phyloP scores from a whole-genome alignment of 176 grass and related monocot species.

The Chrysopogon serrulatus region DNA sequence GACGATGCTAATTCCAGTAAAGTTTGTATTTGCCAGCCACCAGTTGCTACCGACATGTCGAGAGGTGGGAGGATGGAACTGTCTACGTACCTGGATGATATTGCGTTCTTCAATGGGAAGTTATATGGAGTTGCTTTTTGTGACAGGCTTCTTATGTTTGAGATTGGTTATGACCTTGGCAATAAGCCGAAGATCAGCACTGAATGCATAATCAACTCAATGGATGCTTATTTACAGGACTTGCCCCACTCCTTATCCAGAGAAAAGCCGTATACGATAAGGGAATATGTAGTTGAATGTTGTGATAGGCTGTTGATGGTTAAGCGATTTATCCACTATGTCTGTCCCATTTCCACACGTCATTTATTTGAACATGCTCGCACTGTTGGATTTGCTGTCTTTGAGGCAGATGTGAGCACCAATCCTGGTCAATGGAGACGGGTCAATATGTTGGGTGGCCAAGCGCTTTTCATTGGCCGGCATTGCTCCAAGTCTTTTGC shows the following conservation, averaged over 20 bases:
- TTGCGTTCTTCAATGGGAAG: too few relatives aligned
- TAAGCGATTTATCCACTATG: background rate
- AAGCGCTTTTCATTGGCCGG: background rate
- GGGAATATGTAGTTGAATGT: background rate
- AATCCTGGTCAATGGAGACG: background rate
- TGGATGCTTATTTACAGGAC: too few relatives aligned
- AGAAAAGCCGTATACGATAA: too few relatives aligned
- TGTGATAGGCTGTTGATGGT: background rate
- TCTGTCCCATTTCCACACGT: background rate
- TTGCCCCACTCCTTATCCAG: too few relatives aligned
- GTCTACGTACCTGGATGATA: too few relatives aligned
- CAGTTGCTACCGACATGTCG: background rate
- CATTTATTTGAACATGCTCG: background rate
- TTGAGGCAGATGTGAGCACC: background rate
- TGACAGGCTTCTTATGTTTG: too few relatives aligned
- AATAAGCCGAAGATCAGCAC: too few relatives aligned
- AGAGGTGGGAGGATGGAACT: too few relatives aligned
- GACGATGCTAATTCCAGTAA: background rate
- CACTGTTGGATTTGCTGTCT: background rate
- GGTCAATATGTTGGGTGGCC: background rate
- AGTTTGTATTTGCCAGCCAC: background rate
- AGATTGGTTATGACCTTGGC: too few relatives aligned
- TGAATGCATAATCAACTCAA: too few relatives aligned
- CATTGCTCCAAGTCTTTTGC: background rate
- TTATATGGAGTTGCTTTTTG: too few relatives aligned